Base-by-base conservation (phyloP, 768 basidiomycete genomes). In the Galerina marginata region DNA sequence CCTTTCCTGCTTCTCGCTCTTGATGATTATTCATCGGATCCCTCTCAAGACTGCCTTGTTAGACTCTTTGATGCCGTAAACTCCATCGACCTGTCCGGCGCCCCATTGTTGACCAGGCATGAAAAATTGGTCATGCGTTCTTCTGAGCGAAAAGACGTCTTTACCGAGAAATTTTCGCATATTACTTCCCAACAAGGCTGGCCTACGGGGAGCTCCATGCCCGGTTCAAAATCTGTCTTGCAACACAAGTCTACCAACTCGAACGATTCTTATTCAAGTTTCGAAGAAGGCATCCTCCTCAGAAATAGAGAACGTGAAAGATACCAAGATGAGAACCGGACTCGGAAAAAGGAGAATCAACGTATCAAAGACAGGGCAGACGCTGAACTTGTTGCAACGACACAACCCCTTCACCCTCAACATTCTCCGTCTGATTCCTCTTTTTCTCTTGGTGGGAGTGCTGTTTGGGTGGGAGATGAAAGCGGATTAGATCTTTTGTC, bases 31-130 rank as follows among this genome's bases (percentile, higher is more conserved):
- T 95, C 96, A 73, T 79, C 84, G 25, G 83, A 90, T 63, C 95
- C 96, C 0, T 95, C 94, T 0, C 88, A 96, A 70, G 92, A 93
- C 65, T 92, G 94, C 67, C 87, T 99, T 12, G 87, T 91, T 2
- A 88, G 92, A 2, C 82, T 99, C 3, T 99, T 95, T 71, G 93
- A 96, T 65, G 88, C 95, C 4, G 89, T 98, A 62, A 99, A 99
- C 72, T 87, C 91, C 6, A 93, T 99, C 85, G 87, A 96, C 68
- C 79, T 93, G 16, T 83, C 88, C n/a, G 83, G 81, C 9, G 87
- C 92, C 25, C 97, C 97, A 2, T 72, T 79, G 4, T 78, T 99
- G 45, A 89, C 88, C 4, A 86, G 92, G 29, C 79, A 83, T 62
- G 97, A 99, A 76, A 94, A 93, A 65, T 77, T 95, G 55, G 83